Conservation (phyloP, 495 filamentous ascomycete genomes). For the Neurospora terricola region DNA sequence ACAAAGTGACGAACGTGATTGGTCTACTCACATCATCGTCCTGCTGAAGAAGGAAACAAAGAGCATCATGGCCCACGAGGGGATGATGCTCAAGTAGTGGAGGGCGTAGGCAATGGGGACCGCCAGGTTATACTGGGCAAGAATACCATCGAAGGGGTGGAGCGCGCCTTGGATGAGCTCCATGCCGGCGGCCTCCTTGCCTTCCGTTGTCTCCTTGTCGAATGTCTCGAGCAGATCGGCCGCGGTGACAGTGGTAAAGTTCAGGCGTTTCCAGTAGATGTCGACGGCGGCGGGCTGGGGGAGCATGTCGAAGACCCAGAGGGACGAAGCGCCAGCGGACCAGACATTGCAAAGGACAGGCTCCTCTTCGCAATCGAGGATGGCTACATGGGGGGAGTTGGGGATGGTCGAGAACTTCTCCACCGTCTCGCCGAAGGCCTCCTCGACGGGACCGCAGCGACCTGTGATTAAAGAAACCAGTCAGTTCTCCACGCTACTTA, state of each 20-base stretch:
- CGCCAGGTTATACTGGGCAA: slow-evolving; percentile 55
- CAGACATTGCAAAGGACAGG: slow-evolving; percentile 74
- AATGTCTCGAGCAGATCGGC: slow-evolving; percentile 55
- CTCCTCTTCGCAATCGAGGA: slow-evolving; percentile 70
- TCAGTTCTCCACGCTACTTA: not conserved
- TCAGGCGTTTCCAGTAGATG: slow-evolving; percentile 51
- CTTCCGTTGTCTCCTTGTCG: slow-evolving; percentile 49
- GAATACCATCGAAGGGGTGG: slow-evolving; percentile 69
- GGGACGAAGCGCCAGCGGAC: slow-evolving; percentile 58
- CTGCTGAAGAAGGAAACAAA: slow-evolving; percentile 71
- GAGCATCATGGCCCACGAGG: slow-evolving; percentile 64
- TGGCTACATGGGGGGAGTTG: slow-evolving; percentile 58
- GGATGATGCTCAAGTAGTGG: slow-evolving; percentile 54
- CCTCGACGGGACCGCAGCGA: slow-evolving; percentile 35
- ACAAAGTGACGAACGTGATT: not conserved
- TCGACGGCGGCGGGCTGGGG: slow-evolving; percentile 46
- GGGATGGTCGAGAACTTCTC: slow-evolving; percentile 54
- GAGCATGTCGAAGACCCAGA: slow-evolving; percentile 63
- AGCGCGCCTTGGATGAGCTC: slow-evolving; percentile 59
- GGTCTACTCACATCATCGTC: slow-evolving; percentile 67
- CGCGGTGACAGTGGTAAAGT: slow-evolving; percentile 53
- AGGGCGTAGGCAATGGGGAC: slow-evolving; percentile 62
- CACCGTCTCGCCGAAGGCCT: slow-evolving; percentile 52
- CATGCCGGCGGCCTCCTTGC: slow-evolving; percentile 16
- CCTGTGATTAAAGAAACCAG: slow-evolving; percentile 20